phyloP scores from a whole-genome alignment of 495 filamentous ascomycete species.

The Neurospora sp. region DNA sequence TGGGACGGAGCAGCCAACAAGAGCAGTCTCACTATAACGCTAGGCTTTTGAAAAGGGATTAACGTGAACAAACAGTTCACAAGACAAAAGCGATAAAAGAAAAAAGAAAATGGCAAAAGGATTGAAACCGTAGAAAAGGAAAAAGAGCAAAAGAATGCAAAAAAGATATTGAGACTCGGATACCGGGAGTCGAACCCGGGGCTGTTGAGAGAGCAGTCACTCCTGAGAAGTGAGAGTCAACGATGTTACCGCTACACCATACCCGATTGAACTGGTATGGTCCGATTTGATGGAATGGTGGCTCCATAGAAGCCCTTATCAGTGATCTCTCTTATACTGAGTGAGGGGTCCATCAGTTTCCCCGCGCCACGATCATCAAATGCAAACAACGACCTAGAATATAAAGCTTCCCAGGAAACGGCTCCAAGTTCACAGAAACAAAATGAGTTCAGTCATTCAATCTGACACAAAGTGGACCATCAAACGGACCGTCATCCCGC shows the following conservation, averaged over 20 bases:
- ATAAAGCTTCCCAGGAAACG: too few species aligned
- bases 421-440: not conserved
- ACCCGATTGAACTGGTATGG: not conserved
- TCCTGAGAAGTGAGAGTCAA: not conserved
- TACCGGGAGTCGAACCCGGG: not conserved
- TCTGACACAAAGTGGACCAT: not conserved
- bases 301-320: not conserved
- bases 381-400: not conserved
- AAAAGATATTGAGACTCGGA: not conserved
- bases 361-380: not conserved
- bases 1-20: not conserved
- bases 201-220: not conserved
- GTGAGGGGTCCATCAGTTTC: not conserved
- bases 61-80: not conserved
- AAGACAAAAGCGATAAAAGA: not conserved
- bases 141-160: not conserved
- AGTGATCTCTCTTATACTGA: fast-evolving
- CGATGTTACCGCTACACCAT: not conserved
- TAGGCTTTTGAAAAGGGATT: too few species aligned
- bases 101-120: not conserved
- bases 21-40: too few species aligned
- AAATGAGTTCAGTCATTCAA: not conserved
- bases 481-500: not conserved
- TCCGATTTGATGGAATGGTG: not conserved
- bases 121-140: too few species aligned